Conservation (phyloP, 140 eudicot species). For the Senecio squalidus region DNA sequence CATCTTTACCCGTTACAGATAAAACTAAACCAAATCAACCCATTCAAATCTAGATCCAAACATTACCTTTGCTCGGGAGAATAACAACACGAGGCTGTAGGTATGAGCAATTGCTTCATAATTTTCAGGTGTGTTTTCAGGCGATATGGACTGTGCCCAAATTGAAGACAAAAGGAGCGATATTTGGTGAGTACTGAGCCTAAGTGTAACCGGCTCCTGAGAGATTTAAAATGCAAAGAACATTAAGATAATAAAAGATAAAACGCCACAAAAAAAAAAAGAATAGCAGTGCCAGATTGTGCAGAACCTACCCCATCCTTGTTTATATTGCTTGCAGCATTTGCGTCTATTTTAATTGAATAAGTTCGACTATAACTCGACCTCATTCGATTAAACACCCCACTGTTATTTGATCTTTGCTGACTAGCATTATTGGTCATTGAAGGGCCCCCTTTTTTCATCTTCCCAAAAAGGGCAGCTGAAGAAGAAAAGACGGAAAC, state of each 20-base stretch:
- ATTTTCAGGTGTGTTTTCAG: constrained; percentile 77
- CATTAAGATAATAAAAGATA: neutral
- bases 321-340: constrained; percentile 28
- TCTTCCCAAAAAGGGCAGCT: constrained; percentile 90
- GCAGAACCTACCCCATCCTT: constrained; percentile 55
- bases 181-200: constrained; percentile 91
- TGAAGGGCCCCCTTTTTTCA: constrained; percentile 49
- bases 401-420: constrained; percentile 33
- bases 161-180: constrained; percentile 74
- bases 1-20: neutral
- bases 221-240: neutral
- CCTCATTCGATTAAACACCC: constrained; percentile 60
- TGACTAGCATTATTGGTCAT: constrained; percentile 33
- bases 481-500: constrained; percentile 98
- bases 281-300: too few relatives aligned
- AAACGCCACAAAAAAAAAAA: neutral
- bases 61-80: constrained; percentile 87
- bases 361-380: constrained; percentile 74
- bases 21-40: neutral
- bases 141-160: constrained; percentile 80
- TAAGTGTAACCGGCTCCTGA: constrained; percentile 75
- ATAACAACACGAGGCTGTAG: constrained; percentile 82
- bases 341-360: constrained; percentile 41
- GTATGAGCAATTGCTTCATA: constrained; percentile 99
- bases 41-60: neutral